Evolutionary conservation across 2,329 filamentous ascomycete species (phyloP), one percentile per base, ranked within the genome.

Genomic region (Myriosclerotinia scirpicola): DNA sequence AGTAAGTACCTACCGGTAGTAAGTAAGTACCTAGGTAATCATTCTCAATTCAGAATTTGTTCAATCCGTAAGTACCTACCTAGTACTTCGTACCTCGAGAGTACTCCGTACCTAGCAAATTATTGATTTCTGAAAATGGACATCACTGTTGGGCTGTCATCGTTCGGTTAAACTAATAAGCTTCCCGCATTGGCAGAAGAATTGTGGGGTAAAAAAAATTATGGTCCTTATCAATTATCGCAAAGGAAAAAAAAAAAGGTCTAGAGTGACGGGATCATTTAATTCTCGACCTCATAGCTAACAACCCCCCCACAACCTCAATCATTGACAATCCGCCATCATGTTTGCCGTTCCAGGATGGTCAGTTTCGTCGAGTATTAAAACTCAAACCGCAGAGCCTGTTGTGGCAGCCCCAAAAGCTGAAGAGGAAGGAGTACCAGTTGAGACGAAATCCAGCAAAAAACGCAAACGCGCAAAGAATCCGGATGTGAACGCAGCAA

Each of bases 271-370:
- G 22, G 20, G 36, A 2, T 26, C 26, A 26, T 26, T 26, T 26
- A 11, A 36, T 36, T 22, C 6, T 2, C 22, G 20, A 60, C 54
- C 26, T 56, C n/a, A 59, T 44, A 36, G 1, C 22, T 59, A 36
- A n/a, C 58, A 60, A 38, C 34, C 3, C 34, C 3, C 44, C 17
- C 26, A 42, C 52, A 20, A 48, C 55, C 30, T 34, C 14, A 36
- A n/a, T 4, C 30, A 40, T 58, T 66, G 56, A n/a, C 5, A 15
- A 20, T 22, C 15, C 11, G 38, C 9, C 40, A 71, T 30, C 40
- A 94, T 98, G 94, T 98, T 98, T 78, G 89, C 93, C 12, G 93
- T 98, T 40, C 91, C 91, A 75, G 95, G 95, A 72, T 97, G 94
- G 93, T 92, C 92, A 50, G 83, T 97, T 46, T 87, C 91, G 66